Base-by-base conservation (phyloP, 2,329 filamentous ascomycete species). In the Paecilomyces sp. region DNA sequence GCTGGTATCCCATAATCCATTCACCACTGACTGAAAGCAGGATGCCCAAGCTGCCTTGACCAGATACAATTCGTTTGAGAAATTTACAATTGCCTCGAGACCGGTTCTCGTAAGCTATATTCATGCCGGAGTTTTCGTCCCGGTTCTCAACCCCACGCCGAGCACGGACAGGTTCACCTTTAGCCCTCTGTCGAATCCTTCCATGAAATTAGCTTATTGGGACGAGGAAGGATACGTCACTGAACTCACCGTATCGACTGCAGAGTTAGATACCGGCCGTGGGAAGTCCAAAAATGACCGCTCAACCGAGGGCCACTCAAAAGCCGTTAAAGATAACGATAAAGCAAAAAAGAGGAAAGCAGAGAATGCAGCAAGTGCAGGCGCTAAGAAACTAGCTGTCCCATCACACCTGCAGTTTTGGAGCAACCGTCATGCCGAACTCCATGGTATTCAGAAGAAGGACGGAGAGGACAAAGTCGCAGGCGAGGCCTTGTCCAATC, bases 61-160 rank as follows among this genome's bases (percentile, higher is more conserved):
- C 24, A 90, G 91, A 65, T 88, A 88, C 66, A 85, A 85, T 47
- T 87, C 86, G 34, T 85, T 87, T 30, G 85, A 90, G 11, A 88
- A 86, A 56, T 93, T 93, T 67, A 91, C 88, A 1, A 90, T 94
- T 62, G 87, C 87, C 0, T 90, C 88, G 2, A 88, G 86, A 64
- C 84, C 86, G 0, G 88, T 91, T 15, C 81, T 84, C 11, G 81
- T 91, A 25, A 88, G 84, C 52, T 91, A 89, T 65, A 92, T 92
- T 47, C 90, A 94, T 64, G 85, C 89, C n/a, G 90, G 90, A 4
- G 90, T 94, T 2, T 94, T 95, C 68, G 84, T 92, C 12, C 90
- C 89, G 0, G 87, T 89, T 52, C 80, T 88, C 55, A 83, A 87
- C 56, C 80, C 82, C 7, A 80, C 80, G 4, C 78, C 82, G 0